Evolutionary conservation across 1,284 basidiomycete species (phyloP), one percentile per base, ranked within the genome.

Genomic region (Violaceomyces palustris): DNA sequence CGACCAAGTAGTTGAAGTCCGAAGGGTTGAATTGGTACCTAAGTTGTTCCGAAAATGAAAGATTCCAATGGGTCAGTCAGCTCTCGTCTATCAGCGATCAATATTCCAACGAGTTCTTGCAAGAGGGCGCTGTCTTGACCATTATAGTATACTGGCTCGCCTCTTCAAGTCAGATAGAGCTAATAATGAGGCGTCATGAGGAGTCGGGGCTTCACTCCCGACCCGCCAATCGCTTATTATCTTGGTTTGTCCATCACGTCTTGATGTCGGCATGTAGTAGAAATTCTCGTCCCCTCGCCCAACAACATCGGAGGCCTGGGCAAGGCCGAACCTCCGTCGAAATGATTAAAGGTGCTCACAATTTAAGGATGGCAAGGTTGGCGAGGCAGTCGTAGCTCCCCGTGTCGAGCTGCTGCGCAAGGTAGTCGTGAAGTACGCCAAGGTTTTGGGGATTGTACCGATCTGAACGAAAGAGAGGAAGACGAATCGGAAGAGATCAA

Each of bases 21-120:
- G 87, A 83, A 15, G 88, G 83, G 78, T 97, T 97, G 78, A 96
- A 96, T 74, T 97, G 92, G 77, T 94, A 94, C 44, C 90, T 94
- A 61, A n/a, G 17, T n/a, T 52, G 18, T 41, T 26, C 45, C 34
- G 21, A 35, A 35, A 45, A 25, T 17, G 39, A 24, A 43, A 24
- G 14, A 1, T 22, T 25, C 22, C 17, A 18, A n/a, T 7, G 29
- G 27, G 25, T 14, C 38, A 40, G 11, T 11, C n/a, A n/a, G n/a
- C n/a, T 10, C 10, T 10, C 27, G 27, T n/a, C n/a, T n/a, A n/a
- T n/a, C n/a, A n/a, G n/a, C n/a, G n/a, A n/a, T n/a, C n/a, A n/a
- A n/a, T n/a, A n/a, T n/a, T n/a, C n/a, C n/a, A n/a, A n/a, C n/a
- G n/a, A n/a, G n/a, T n/a, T n/a, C n/a, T n/a, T n/a, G n/a, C n/a